Evolutionary conservation across 2,329 filamentous ascomycete species (phyloP).

Genomic region (Ophiostoma sp.): DNA sequence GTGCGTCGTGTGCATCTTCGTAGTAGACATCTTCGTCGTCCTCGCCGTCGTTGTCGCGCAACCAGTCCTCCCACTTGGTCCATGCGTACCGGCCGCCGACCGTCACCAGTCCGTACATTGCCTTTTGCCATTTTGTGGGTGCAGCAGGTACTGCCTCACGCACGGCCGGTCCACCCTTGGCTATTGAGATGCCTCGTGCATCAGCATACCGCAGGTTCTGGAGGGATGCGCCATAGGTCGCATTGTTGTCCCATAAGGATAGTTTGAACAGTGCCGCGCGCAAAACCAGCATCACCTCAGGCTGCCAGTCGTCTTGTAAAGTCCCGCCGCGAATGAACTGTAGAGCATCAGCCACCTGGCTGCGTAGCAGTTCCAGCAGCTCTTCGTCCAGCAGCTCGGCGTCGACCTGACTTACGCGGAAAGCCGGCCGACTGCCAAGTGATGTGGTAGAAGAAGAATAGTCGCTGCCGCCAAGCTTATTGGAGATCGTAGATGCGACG

Average conservation of each 20-base stretch:
- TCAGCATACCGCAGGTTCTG: slow-evolving; percentile 91
- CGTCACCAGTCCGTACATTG: slow-evolving; percentile 75
- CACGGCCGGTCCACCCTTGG: slow-evolving; percentile 1
- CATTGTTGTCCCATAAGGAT: slow-evolving; percentile 92
- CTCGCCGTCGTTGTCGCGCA: slow-evolving; percentile 61
- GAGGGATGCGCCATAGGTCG: slow-evolving; percentile 86
- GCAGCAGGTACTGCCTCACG: slow-evolving; percentile 55
- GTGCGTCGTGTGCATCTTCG: background rate
- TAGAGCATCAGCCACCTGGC: slow-evolving; percentile 79
- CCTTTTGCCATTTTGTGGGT: slow-evolving; percentile 78
- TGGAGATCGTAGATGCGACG: background rate
- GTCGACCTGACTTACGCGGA: slow-evolving; percentile 92
- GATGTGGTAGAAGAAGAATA: background rate
- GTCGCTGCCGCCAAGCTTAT: background rate
- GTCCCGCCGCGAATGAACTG: slow-evolving; percentile 75
- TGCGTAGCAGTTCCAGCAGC: slow-evolving; percentile 75
- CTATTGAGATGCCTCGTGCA: slow-evolving; percentile 50
- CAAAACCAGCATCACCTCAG: slow-evolving; percentile 75
- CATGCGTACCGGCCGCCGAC: slow-evolving; percentile 85
- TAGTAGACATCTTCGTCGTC: slow-evolving; percentile 11
- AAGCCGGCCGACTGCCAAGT: slow-evolving; percentile 74
- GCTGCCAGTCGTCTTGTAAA: slow-evolving; percentile 77
- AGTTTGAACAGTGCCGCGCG: slow-evolving; percentile 85
- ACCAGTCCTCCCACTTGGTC: slow-evolving; percentile 86
- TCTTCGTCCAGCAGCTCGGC: slow-evolving; percentile 93